phyloP scores from a whole-genome alignment of 2,329 filamentous ascomycete genomes.

The Pseudogymnoascus sp. region DNA sequence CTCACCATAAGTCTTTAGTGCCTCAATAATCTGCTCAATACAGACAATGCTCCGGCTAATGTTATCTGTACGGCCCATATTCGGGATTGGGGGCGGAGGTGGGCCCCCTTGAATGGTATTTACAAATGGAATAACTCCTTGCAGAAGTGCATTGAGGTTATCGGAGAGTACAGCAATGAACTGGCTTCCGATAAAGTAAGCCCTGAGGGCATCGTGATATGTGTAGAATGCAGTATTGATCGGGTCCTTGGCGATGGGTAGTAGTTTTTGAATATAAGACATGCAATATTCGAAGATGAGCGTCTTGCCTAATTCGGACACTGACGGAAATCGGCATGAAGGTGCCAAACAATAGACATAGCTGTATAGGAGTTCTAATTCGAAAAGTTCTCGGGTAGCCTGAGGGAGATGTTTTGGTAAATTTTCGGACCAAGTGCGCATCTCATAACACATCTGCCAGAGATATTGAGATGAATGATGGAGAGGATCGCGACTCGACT shows the following conservation, averaged over 20 bases:
- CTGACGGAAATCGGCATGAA: constrained; percentile 61
- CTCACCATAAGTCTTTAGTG: constrained; percentile 47
- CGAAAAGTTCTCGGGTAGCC: constrained; percentile 66
- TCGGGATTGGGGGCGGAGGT: constrained; percentile 42
- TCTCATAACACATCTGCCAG: constrained; percentile 67
- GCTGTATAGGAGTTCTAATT: constrained; percentile 83
- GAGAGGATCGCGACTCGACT: constrained; percentile 62
- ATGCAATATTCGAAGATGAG: constrained; percentile 82
- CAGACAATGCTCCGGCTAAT: constrained; percentile 48
- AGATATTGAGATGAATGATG: constrained; percentile 62
- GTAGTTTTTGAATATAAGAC: constrained; percentile 69
- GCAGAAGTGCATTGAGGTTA: constrained; percentile 47
- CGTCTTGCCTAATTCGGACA: constrained; percentile 67
- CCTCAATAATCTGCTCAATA: constrained; percentile 45
- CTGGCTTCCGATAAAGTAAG: constrained; percentile 65
- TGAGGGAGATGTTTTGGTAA: constrained; percentile 58
- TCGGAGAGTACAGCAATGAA: constrained; percentile 53
- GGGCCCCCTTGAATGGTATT: constrained; percentile 31
- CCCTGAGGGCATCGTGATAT: constrained; percentile 78
- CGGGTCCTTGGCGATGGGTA: constrained; percentile 54
- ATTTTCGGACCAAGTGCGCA: constrained; percentile 74
- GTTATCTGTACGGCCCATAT: constrained; percentile 38
- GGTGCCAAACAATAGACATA: constrained; percentile 85
- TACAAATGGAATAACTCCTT: constrained; percentile 25
- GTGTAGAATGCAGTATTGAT: constrained; percentile 63